Base-by-base conservation (phyloP, 2,329 filamentous ascomycete genomes). In the Colletotrichum sp. region DNA sequence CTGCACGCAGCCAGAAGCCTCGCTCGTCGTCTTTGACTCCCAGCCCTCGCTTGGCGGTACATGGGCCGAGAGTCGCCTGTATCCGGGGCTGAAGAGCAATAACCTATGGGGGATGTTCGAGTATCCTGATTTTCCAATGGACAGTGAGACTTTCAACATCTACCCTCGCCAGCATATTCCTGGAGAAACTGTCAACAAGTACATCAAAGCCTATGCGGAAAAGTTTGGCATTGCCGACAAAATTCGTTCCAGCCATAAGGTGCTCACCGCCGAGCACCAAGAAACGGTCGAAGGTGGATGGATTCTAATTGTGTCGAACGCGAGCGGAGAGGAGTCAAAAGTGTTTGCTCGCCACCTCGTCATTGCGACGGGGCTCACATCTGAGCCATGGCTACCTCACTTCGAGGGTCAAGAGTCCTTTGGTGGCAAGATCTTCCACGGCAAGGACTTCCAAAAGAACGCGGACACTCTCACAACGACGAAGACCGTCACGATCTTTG, bases 71-170 rank as follows among this genome's bases (percentile, higher is more conserved):
- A 86, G 93, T 36, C 89, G 93, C 2, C 83, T 95, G 1, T 94
- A 96, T 81, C 90, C 92, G 0, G 92, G 91, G 2, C 87, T 96
- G 65, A 93, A 92, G 79, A 92, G 91, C 68, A 96, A 96, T 83
- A 96, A 96, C 80, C 89, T 94, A 81, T 82, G 93, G 12, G 94
- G 94, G 5, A 93, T 91, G 0, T 95, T 93, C 78, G 93, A 96
- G 81, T 95, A 91, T 79, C 91, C 91, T 0, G 94, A 95, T 78
- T 95, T 94, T 73, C 93, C 93, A 18, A 93, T 96, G 91, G 86
- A 89, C 74, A 83, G 84, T 8, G 88, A 88, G n/a, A 87, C 84
- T 0, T 92, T 89, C 78, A 85, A 85, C 1, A 83, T 91, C 22
- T 80, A 86, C 48, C 80, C 83, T 0, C 85, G 85, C 5, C 79